These are phyloP conservation scores for Postia placenta DNA, from an alignment of 768 basidiomycete species.

Conservation along the genomic window DNA sequence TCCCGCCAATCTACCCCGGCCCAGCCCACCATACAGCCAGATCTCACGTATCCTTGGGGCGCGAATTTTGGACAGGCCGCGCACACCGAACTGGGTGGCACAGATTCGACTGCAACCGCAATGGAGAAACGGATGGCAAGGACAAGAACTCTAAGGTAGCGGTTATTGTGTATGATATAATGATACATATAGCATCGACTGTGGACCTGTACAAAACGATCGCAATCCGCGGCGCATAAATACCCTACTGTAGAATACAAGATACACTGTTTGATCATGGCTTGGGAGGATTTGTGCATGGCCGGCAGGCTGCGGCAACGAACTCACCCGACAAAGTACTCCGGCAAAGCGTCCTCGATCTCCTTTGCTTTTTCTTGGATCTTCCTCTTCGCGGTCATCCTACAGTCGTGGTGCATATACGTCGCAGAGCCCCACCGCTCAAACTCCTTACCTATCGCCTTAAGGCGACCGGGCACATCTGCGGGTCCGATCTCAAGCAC, in stretches of 20 bases:
- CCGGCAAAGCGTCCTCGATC: constrained; percentile 54
- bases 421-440: constrained; percentile 66
- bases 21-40: neutral
- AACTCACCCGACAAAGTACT: constrained; percentile 40
- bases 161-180: too few relatives aligned
- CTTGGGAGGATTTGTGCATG: too few relatives aligned
- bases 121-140: constrained; percentile 3
- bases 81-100: neutral
- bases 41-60: neutral
- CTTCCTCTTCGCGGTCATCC: constrained; percentile 47
- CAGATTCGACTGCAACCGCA: neutral
- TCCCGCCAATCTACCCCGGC: neutral
- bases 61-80: neutral
- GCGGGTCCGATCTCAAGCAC: constrained; percentile 55
- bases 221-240: too few relatives aligned
- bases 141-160: too few relatives aligned
- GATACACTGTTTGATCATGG: too few relatives aligned
- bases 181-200: too few relatives aligned
- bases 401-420: constrained; percentile 79
- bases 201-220: too few relatives aligned
- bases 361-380: constrained; percentile 50
- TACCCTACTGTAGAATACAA: too few relatives aligned
- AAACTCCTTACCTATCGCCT: constrained; percentile 57
- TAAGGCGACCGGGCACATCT: constrained; percentile 63
- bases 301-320: too few relatives aligned